These are phyloP conservation scores for Podaxis sp. DNA, from an alignment of 768 basidiomycete genomes.

Conservation along the genomic window DNA sequence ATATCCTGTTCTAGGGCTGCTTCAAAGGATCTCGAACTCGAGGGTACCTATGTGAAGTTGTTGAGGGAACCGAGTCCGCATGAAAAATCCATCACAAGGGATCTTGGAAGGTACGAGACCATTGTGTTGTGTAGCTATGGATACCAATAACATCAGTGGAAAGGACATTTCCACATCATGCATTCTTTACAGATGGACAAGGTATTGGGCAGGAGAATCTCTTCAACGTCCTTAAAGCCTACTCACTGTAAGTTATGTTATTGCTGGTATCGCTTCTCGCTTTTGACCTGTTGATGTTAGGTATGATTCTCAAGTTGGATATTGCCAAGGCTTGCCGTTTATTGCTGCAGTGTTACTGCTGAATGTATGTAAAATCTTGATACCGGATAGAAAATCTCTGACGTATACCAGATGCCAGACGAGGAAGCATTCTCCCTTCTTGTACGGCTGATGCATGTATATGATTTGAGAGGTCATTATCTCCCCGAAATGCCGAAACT, in stretches of 20 bases:
- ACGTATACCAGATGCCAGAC: slow-evolving; percentile 83
- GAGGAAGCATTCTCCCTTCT: slow-evolving; percentile 97
- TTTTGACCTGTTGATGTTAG: slow-evolving; percentile 28
- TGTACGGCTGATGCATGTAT: slow-evolving; percentile 93
- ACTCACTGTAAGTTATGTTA: slow-evolving; percentile 66
- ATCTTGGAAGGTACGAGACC: slow-evolving; percentile 69
- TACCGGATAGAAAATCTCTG: slow-evolving; percentile 6
- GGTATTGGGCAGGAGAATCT: slow-evolving; percentile 97
- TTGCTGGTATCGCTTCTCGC: neutral
- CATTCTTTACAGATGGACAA: slow-evolving; percentile 91
- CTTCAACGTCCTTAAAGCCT: slow-evolving; percentile 97
- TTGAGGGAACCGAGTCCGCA: slow-evolving; percentile 83
- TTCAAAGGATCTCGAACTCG: slow-evolving; percentile 86
- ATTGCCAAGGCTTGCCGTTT: slow-evolving; percentile 96
- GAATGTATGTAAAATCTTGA: slow-evolving; percentile 53
- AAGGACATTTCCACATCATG: slow-evolving; percentile 95
- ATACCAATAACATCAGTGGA: slow-evolving; percentile 1
- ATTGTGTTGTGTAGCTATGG: slow-evolving; percentile 7
- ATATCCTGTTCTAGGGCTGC: slow-evolving; percentile 61
- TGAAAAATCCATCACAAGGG: slow-evolving; percentile 91
- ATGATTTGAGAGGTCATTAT: slow-evolving; percentile 94
- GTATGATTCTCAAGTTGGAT: slow-evolving; percentile 91
- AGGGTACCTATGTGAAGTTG: slow-evolving; percentile 74
- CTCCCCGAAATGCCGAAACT: slow-evolving; percentile 99
- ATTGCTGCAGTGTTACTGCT: slow-evolving; percentile 90